Evolutionary conservation across 805 yeast genomes (phyloP).

Genomic region (Ogataea polymorpha): DNA sequence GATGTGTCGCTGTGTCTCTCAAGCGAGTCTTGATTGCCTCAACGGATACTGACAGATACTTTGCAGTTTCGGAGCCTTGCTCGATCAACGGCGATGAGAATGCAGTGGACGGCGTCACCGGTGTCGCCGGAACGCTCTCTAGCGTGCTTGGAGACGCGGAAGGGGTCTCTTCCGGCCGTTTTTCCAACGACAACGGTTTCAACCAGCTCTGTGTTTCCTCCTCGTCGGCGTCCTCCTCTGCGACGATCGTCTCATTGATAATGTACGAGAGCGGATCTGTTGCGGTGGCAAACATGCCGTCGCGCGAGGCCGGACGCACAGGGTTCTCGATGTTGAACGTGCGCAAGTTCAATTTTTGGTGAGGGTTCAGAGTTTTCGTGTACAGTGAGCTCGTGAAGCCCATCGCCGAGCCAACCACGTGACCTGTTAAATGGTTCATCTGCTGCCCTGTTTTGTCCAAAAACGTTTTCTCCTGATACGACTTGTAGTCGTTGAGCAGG

Average conservation of each 20-base stretch:
- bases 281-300: constrained; percentile 33
- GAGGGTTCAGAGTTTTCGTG: constrained; percentile 33
- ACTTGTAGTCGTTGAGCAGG: constrained; percentile 36
- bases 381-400: constrained; percentile 30
- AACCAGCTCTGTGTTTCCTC: constrained; percentile 20
- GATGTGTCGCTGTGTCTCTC: constrained; percentile 13
- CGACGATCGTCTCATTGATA: constrained; percentile 7
- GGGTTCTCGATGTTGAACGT: constrained; percentile 34
- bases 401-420: constrained; percentile 28
- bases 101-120: constrained; percentile 7
- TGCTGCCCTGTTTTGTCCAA: constrained; percentile 30
- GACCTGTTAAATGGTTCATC: constrained; percentile 25
- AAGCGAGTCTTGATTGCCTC: constrained; percentile 13
- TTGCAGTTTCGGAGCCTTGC: constrained; percentile 16
- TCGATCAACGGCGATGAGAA: constrained; percentile 14
- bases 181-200: constrained; percentile 23
- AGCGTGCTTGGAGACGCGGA: constrained; percentile 2
- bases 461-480: constrained; percentile 36
- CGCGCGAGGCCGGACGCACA: constrained; percentile 30
- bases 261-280: constrained; percentile 29
- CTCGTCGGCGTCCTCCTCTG: constrained; percentile 4
- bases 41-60: constrained; percentile 18
- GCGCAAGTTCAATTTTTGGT: constrained; percentile 26
- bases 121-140: constrained; percentile 2
- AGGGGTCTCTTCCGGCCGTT: constrained; percentile 8